Base-by-base conservation (phyloP, 371 early-diverging fungal species). In the Globomyces sp. region DNA sequence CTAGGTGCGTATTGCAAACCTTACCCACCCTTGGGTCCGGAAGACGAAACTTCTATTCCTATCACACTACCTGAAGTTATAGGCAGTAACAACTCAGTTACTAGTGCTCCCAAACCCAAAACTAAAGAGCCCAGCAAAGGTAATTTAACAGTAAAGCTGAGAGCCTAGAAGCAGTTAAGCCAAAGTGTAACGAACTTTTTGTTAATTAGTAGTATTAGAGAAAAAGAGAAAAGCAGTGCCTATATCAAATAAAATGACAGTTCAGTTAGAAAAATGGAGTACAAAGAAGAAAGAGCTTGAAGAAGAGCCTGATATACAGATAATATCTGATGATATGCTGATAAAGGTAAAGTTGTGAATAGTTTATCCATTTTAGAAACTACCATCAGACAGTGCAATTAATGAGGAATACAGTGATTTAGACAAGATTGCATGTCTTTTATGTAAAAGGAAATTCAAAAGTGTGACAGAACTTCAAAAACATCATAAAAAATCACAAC, bases 361-460 rank as follows among this genome's bases (percentile, higher is more conserved):
- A 6, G 39, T 36, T 0, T 44, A n/a, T n/a, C 36, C 9, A 46
- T 42, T 39, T 8, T 46, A 46, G 44, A 58, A 58, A 58, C n/a
- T 58, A 24, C 58, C 58, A 1, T 11, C 9, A n/a, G 46, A 42
- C 37, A 5, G 13, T 11, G 36, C 36, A 2, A 36, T 58, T 1
- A 44, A 42, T 8, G 44, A 44, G 13, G 44, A 58, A 46, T 46
- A 58, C 37, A 58, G 13, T 13, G 58, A 58, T 58, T n/a, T 58
- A 6, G 36, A 42, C 13, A 8, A 39, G 24, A 58, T 58, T 11
- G 58, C 58, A 40, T 58, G 58, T 24, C n/a, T 58, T n/a, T 24
- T 58, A n/a, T 58, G 58, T 13, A 9, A 37, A 13, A 8, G 58
- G 42, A 58, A 37, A 46, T 58, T 58, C 39, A 6, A 58, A 58